Evolutionary conservation across 331 rosid species (phyloP), one percentile per base, ranked within the genome.

Genomic region (Arachis monticola): DNA sequence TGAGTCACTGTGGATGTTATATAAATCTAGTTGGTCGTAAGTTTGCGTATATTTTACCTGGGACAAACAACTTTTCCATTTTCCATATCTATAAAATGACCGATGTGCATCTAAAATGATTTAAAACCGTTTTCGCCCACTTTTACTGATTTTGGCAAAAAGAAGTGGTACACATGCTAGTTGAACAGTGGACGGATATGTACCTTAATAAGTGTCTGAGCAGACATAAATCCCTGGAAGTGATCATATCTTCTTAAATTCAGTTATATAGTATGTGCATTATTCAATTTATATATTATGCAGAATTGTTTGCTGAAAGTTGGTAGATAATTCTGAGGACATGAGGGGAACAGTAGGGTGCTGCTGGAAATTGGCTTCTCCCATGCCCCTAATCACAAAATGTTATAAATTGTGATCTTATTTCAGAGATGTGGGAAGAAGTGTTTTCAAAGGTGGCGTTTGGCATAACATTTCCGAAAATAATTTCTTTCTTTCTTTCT

Each of bases 391-490:
- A 55, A 55, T 56, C 42, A 3, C 44, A 56, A 14, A 41, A 64
- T 64, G 35, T 44, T 13, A 42, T n/a, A 17, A 59, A 53, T 32
- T 53, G 52, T 76, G 48, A 31, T 7, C 30, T n/a, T 38, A 67
- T 41, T 70, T 66, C 30, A 59, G 64, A 67, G 51, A 10, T 59
- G 3, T 22, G 12, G 2, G 41, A 38, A 11, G 38, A 35, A 27
- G 32, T 32, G 4, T 60, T 53, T 72, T 57, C 41, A n/a, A 42
- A 4, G 47, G 52, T 10, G 60, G 65, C 64, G 52, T 70, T 58
- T 59, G n/a, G 56, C 42, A 11, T 17, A 75, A 60, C 70, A 45
- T 50, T 69, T 56, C 51, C 75, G 48, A 30, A 46, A 65, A 65
- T 59, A 70, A 60, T 63, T 79, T 32, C 56, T 41, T 74, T 56